These are phyloP conservation scores for Graphiopsis chlorocephala DNA, from an alignment of 2,329 filamentous ascomycete genomes.

Conservation along the genomic window DNA sequence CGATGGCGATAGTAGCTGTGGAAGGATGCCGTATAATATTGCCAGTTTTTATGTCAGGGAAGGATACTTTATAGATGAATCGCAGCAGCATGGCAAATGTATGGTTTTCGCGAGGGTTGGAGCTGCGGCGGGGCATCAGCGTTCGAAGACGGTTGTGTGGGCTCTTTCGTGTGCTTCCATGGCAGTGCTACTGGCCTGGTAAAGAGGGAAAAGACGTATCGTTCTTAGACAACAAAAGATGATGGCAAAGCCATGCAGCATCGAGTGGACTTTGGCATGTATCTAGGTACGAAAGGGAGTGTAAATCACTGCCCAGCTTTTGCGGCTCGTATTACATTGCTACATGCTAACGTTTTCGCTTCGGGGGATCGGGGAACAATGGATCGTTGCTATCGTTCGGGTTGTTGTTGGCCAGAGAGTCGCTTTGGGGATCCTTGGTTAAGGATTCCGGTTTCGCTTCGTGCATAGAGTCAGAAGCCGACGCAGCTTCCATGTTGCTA, in stretches of 20 bases:
- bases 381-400: background rate
- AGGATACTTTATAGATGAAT: background rate
- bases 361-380: background rate
- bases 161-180: background rate
- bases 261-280: background rate
- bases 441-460: background rate
- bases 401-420: background rate
- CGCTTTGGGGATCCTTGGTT: background rate
- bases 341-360: background rate
- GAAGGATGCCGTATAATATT: background rate
- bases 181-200: background rate
- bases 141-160: background rate
- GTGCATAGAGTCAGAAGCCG: background rate
- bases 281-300: background rate
- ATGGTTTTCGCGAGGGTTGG: background rate
- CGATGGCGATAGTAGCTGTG: background rate
- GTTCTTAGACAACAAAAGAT: background rate
- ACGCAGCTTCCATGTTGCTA: background rate
- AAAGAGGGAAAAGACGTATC: background rate
- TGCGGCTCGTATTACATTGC: background rate
- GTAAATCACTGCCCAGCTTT: background rate
- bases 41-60: background rate
- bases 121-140: background rate
- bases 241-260: background rate
- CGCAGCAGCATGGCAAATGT: background rate